Conservation (phyloP, 2,329 filamentous ascomycete species). For the Neobulgaria alba region DNA sequence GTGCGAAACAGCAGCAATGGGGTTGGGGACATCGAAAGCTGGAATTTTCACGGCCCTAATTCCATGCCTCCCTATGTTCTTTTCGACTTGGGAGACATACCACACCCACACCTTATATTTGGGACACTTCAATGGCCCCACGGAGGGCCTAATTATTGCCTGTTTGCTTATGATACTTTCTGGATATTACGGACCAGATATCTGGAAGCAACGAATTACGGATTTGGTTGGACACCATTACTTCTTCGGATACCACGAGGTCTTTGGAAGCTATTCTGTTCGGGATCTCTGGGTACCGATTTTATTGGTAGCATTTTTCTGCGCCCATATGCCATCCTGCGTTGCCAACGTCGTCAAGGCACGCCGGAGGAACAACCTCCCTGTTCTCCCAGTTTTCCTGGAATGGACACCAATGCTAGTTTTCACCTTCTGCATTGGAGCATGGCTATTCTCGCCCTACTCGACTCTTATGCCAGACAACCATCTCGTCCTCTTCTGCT, state of each 20-base stretch:
- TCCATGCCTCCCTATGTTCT: constrained; percentile 95
- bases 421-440: constrained; percentile 64
- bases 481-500: constrained; percentile 82
- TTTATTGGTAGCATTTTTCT: constrained; percentile 55
- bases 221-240: constrained; percentile 54
- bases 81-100: constrained; percentile 99
- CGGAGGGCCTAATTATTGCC: constrained; percentile 86
- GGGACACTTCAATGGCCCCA: constrained; percentile 93
- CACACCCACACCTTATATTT: constrained; percentile 96
- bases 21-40: constrained; percentile 71
- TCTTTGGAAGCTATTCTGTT: constrained; percentile 65
- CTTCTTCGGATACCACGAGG: constrained; percentile 42
- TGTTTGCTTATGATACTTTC: constrained; percentile 79
- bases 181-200: constrained; percentile 77
- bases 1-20: constrained; percentile 88
- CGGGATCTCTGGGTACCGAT: constrained; percentile 81
- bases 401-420: constrained; percentile 91
- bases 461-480: constrained; percentile 75
- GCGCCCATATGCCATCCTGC: constrained; percentile 79
- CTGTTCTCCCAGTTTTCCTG: constrained; percentile 74
- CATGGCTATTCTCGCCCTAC: constrained; percentile 87
- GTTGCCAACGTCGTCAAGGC: constrained; percentile 77
- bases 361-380: constrained; percentile 60
- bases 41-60: constrained; percentile 88
- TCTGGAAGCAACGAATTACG: constrained; percentile 73